A percentile compares a stretch with the other conserved stretches of the same genome.
phyloP scores from a whole-genome alignment of 1,284 basidiomycete species.

The Uromyces viciae-fabae region DNA sequence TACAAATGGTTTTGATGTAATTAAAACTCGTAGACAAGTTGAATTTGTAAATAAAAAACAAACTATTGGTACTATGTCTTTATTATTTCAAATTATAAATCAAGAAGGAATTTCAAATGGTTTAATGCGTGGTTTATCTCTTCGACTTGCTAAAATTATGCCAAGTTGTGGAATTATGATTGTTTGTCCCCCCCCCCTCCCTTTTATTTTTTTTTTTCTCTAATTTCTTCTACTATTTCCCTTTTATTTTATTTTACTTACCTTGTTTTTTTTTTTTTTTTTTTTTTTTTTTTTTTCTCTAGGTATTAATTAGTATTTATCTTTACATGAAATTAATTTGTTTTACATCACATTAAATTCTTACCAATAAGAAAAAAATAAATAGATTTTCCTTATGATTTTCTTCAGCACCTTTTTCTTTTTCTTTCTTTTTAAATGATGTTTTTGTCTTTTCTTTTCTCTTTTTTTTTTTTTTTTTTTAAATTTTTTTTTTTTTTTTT shows the following conservation, averaged over 20 bases:
- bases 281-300: too few relatives aligned
- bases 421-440: not conserved
- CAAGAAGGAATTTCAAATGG: slow-evolving; percentile 72
- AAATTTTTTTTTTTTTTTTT: not conserved
- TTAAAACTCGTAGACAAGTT: slow-evolving; percentile 83
- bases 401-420: not conserved
- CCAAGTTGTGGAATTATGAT: slow-evolving; percentile 99
- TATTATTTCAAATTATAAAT: slow-evolving; percentile 68
- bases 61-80: slow-evolving; percentile 60
- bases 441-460: not conserved
- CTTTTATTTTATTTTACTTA: too few relatives aligned
- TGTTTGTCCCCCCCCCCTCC: slow-evolving; percentile 51
- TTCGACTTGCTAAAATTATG: slow-evolving; percentile 89
- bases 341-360: not conserved
- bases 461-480: not conserved
- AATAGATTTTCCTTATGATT: not conserved
- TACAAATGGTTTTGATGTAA: slow-evolving; percentile 91
- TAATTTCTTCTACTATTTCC: not conserved
- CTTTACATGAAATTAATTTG: too few relatives aligned
- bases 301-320: too few relatives aligned
- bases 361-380: not conserved
- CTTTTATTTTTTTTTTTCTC: not conserved
- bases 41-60: not conserved
- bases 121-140: slow-evolving; percentile 78
- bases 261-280: too few relatives aligned